A percentile compares a stretch with the other conserved stretches of the same genome.
Conservation (phyloP, 2,329 filamentous ascomycete species). For the Penicillium sp. region DNA sequence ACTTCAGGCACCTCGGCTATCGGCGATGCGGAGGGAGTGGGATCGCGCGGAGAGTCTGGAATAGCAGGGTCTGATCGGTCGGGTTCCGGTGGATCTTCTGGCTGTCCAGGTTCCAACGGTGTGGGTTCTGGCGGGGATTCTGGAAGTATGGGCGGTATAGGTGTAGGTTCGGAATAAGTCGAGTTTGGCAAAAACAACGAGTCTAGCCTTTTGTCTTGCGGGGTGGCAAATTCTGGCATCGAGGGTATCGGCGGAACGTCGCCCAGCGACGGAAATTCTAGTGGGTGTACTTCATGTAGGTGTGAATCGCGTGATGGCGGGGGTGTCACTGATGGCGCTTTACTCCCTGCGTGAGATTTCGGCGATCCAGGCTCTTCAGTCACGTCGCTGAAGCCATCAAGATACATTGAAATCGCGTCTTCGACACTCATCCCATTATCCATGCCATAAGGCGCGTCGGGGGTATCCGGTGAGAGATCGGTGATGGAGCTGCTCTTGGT, state of each 20-base stretch:
- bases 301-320: conserved; percentile 26
- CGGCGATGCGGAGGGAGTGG: conserved; percentile 3
- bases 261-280: conserved; percentile 17
- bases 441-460: conserved; percentile 61
- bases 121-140: conserved; percentile 12
- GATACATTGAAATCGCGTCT: conserved; percentile 60
- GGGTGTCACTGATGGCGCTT: conserved; percentile 28
- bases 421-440: conserved; percentile 57
- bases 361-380: conserved; percentile 36
- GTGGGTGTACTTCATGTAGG: conserved; percentile 25
- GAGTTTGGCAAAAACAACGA: not conserved
- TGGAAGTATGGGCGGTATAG: conserved; percentile 7
- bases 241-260: conserved; percentile 21
- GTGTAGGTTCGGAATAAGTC: conserved; percentile 2
- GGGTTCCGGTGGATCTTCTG: not conserved
- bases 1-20: conserved; percentile 1
- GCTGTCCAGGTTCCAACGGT: conserved; percentile 1
- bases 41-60: conserved; percentile 10
- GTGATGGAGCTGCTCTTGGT: conserved; percentile 75
- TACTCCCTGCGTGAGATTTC: conserved; percentile 30
- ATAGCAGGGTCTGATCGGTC: conserved; percentile 3
- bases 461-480: conserved; percentile 57
- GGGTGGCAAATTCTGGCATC: conserved; percentile 7
- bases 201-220: not conserved
- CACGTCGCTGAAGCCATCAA: conserved; percentile 53